Evolutionary conservation across 2,329 filamentous ascomycete species (phyloP), one percentile per base, ranked within the genome.

Genomic region (Fusarium gaditjirri): DNA sequence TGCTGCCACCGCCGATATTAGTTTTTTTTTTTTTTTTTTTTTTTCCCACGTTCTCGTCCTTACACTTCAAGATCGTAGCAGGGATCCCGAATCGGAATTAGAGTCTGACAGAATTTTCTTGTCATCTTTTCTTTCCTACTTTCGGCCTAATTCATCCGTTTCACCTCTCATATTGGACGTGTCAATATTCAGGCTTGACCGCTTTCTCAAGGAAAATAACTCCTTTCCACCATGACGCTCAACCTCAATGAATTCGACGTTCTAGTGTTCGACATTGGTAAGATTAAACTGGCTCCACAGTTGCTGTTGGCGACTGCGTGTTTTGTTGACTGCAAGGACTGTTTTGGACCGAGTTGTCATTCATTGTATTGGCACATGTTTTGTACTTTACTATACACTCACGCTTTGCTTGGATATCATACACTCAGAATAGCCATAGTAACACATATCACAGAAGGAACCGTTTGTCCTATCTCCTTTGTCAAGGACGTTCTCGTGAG

Each of bases 401-500:
- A 44, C 29, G 33, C 25, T 55, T 38, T 36, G 36, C 35, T 67
- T 53, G 56, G 38, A 39, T 65, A 69, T 58, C 44, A 55, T 59
- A 54, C 42, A 35, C 46, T 38, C 62, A 72, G 59, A 59, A 73
- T 73, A 74, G 68, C 29, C 33, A 61, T 72, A 74, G 66, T 73
- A 73, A 73, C 71, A 74, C 54, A 61, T 31, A 33, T 54, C 74
- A 53, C 76, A 95, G 93, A 95, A 87, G 93, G 93, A 71, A 95
- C 93, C 54, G 90, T 95, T 71, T 94, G 92, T 81, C 92, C 92
- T 75, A 94, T 95, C 80, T 93, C 91, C 75, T 95, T 95, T 82
- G 93, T 95, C 82, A 93, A 93, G 83, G 91, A 94, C 80, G 89
- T 93, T 73, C 85, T 95, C 84, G 93, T 95, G 89, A 88, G 92